Conservation (phyloP, 768 basidiomycete species). For the Suillus occidentalis region DNA sequence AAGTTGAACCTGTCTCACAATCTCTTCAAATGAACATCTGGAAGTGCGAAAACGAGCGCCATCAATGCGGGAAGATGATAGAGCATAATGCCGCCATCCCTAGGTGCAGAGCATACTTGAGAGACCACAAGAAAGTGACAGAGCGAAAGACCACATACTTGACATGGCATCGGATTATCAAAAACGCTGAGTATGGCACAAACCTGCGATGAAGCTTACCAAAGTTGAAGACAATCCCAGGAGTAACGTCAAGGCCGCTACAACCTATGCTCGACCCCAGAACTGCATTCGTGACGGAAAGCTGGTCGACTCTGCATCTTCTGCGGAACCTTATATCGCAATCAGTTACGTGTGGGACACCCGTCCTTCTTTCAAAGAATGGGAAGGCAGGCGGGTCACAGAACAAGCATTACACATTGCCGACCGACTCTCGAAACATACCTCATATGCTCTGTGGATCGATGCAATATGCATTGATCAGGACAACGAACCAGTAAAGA, state of each 20-base stretch:
- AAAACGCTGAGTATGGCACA: constrained; percentile 3
- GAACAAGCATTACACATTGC: constrained; percentile 7
- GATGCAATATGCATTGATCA: constrained; percentile 9
- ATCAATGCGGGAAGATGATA: constrained; percentile 7
- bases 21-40: constrained; percentile 7
- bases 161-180: constrained; percentile 3
- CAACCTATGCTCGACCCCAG: background rate
- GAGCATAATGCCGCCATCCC: background rate
- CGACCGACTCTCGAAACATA: constrained; percentile 9
- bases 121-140: constrained; percentile 5
- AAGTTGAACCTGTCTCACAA: background rate
- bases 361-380: constrained; percentile 5
- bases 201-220: constrained; percentile 1
- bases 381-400: constrained; percentile 10
- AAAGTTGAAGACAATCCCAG: constrained; percentile 5
- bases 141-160: constrained; percentile 2
- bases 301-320: constrained; percentile 6
- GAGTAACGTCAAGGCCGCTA: background rate
- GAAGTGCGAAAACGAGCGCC: constrained; percentile 3
- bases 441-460: constrained; percentile 8
- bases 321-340: constrained; percentile 6
- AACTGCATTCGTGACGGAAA: constrained; percentile 11
- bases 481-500: constrained; percentile 1
- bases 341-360: constrained; percentile 6
- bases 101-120: constrained; percentile 3